Evolutionary conservation across 352 stramenopile species (phyloP).

Genomic region (Phytophthora litchii): DNA sequence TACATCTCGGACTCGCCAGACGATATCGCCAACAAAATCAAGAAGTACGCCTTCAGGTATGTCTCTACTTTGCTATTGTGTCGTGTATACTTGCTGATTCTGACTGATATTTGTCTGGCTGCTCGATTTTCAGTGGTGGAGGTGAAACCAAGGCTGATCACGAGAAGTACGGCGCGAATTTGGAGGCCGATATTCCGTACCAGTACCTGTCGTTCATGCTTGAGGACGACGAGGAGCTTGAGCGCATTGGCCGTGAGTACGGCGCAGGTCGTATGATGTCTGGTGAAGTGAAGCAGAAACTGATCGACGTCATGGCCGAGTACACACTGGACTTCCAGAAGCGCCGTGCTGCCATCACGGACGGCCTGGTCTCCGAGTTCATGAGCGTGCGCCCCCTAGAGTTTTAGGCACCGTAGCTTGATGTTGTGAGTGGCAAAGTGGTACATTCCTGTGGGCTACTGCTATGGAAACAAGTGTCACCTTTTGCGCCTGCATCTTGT

Average conservation of each 20-base stretch:
- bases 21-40: slow-evolving; percentile 94
- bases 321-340: slow-evolving; percentile 97
- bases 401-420: slow-evolving; percentile 69
- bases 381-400: slow-evolving; percentile 94
- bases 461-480: slow-evolving; percentile 18
- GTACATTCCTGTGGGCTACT: slow-evolving; percentile 3
- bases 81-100: slow-evolving; percentile 13
- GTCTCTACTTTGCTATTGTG: slow-evolving; percentile 10
- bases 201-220: slow-evolving; percentile 99
- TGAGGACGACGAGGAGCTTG: slow-evolving; percentile 98
- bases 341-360: slow-evolving; percentile 91
- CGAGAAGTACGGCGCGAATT: slow-evolving; percentile 97
- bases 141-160: slow-evolving; percentile 98
- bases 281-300: slow-evolving; percentile 97
- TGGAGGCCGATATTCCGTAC: slow-evolving; percentile 98
- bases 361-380: slow-evolving; percentile 97
- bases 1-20: slow-evolving; percentile 99
- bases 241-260: slow-evolving; percentile 95
- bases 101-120: slow-evolving; percentile 69
- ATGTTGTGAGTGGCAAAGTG: slow-evolving; percentile 14
- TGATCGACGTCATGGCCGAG: slow-evolving; percentile 94
- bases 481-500: slow-evolving; percentile 19
- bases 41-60: slow-evolving; percentile 89
- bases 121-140: slow-evolving; percentile 88
- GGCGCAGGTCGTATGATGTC: slow-evolving; percentile 96